Base-by-base conservation (phyloP, 139 green algal genomes). In the Chlorella vulgaris region DNA sequence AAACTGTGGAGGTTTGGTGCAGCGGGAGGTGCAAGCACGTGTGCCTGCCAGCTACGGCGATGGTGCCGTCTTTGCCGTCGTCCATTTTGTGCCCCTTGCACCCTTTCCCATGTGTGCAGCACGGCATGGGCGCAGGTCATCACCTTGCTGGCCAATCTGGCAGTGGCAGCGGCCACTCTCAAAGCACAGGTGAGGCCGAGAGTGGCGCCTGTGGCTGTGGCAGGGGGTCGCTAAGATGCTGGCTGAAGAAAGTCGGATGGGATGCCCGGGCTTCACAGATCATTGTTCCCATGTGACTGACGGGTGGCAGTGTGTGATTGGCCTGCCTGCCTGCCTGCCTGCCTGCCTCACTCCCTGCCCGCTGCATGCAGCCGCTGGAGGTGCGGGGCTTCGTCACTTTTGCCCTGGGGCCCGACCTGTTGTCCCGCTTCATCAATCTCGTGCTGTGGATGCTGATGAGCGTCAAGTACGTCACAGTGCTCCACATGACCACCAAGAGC, bases 381-480 rank as follows among this genome's bases (percentile, higher is more conserved):
- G 76, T 82, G 76, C 63, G 33, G 5, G 76, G 76, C 7, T 82
- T 82, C 76, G 75, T 82, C 7, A 53, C 62, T 10, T 75, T 75
- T 53, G 76, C 76, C 8, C 65, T 82, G 19, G 31, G 35, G 2
- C 7, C 76, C 10, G 65, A 74, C 76, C 47, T 66, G 24, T 26
- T 79, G 29, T 75, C 39, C 33, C 47, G 76, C 22, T 51, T 71
- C 51, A 43, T 81, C 60, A 63, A 62, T 1, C 53, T 82, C 5
- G 13, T 55, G 21, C 60, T 82, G 62, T 82, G 42, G 33, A 2
- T 53, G 0, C 43, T 82, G n/a, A 82, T 82, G 76, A 65, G 29
- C 10, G 47, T 81, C 31, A 82, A 28, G 29, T 82, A 74, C 13
- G 62, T 82, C 18, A 50, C n/a, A 4, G 35, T 39, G n/a, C 31